phyloP scores from a whole-genome alignment of 2,329 filamentous ascomycete species.

The Lomentospora prolificans region DNA sequence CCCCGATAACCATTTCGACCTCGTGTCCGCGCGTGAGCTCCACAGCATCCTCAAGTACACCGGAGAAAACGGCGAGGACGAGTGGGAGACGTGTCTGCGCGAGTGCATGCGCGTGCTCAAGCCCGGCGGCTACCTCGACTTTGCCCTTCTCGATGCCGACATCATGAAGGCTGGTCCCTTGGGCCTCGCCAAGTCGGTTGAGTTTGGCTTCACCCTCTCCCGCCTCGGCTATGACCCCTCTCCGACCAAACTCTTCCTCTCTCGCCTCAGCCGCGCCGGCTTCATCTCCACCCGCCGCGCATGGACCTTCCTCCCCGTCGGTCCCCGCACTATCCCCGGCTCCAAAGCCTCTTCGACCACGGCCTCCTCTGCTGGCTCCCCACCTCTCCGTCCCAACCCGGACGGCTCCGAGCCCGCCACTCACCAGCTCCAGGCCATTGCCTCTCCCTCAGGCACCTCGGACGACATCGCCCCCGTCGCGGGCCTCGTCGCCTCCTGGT shows the following conservation, averaged over 20 bases:
- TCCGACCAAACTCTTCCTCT: conserved; percentile 73
- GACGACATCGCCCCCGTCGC: conserved; percentile 64
- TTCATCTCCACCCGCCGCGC: conserved; percentile 74
- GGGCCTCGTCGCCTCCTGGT: conserved; percentile 76
- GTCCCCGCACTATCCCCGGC: conserved; percentile 23
- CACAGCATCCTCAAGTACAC: conserved; percentile 73
- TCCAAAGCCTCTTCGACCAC: conserved; percentile 16
- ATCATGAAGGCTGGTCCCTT: conserved; percentile 75
- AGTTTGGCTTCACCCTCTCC: conserved; percentile 85
- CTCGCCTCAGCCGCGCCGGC: conserved; percentile 61
- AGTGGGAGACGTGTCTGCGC: conserved; percentile 75
- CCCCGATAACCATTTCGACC: conserved; percentile 74
- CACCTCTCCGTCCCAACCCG: conserved; percentile 24
- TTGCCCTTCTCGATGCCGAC: conserved; percentile 79
- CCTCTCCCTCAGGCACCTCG: conserved; percentile 48
- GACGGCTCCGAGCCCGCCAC: conserved; percentile 31
- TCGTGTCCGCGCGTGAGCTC: conserved; percentile 81
- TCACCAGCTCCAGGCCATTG: conserved; percentile 51
- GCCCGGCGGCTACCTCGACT: conserved; percentile 87
- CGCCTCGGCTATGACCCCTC: conserved; percentile 82
- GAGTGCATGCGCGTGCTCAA: conserved; percentile 90
- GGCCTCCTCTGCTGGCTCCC: conserved; percentile 14
- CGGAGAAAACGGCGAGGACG: conserved; percentile 60
- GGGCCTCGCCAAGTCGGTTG: conserved; percentile 73
- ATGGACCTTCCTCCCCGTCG: conserved; percentile 86